Base-by-base conservation (phyloP, 1,284 basidiomycete genomes). In the Flammula alnicola region DNA sequence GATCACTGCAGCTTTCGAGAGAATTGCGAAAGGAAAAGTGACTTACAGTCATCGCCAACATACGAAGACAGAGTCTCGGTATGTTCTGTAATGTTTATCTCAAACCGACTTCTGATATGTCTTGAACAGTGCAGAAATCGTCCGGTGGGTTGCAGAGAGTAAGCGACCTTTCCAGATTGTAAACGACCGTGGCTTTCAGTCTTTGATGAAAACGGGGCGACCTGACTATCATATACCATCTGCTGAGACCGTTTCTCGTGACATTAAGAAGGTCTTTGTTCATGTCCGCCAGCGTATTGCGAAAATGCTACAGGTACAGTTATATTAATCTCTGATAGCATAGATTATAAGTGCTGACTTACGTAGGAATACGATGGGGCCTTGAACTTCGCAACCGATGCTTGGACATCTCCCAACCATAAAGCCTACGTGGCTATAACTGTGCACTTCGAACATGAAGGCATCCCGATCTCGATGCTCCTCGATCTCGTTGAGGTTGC, bases 401-500 rank as follows among this genome's bases (percentile, higher is more conserved):
- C 55, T 3, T 56, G 55, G 55, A 53, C 51, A 14, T 52, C 51
- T 0, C 47, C 17, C 14, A 42, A 35, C 26, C 12, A 31, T 20
- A 42, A 42, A 14, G 47, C 47, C 10, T 44, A 29, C 23, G 35
- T 56, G 11, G 55, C 51, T 1, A 41, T 56, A 11, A 43, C 51
- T 7, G 45, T 49, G 16, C 55, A 54, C 14, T 46, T 53, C 22
- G 55, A 56, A 29, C 26, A 45, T 17, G 9, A 44, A 1, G 53
- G 49, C 1, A 26, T 19, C 4, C 51, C 51, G 5, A 19, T 47
- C 8, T 39, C 30, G 10, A 43, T 49, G 19, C 32, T 52, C 2
- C 54, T 56, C 4, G 57, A 54, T 27, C 10, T 56, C 8, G 44
- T 56, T 26, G 46, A 58, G 27, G 49, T 56, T 8, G 44, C 54